Evolutionary conservation across 2,329 filamentous ascomycete species (phyloP), one percentile per base, ranked within the genome.

Genomic region (Colletotrichum caudatum): DNA sequence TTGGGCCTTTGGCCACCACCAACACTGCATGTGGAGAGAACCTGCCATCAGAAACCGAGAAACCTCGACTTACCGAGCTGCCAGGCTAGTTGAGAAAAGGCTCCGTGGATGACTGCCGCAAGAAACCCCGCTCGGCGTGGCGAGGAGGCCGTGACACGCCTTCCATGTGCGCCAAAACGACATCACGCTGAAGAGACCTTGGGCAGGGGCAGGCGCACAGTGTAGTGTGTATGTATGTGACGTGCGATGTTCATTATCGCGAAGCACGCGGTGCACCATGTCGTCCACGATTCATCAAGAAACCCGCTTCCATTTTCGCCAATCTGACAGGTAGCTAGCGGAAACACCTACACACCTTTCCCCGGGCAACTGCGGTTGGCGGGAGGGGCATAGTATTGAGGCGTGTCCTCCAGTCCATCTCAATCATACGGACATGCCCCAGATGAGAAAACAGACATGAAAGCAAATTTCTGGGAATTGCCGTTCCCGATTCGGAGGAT

Each of bases 321-420:
- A 51, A 26, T 67, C 26, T 67, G 11, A 37, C 29, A 29, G 29
- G 29, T 37, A 58, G 56, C 67, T 59, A 48, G 39, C 41, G n/a
- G 51, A 35, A 62, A 41, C 12, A 56, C 37, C 14, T 18, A 35
- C 57, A 57, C 64, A 4, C 23, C 41, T 51, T 33, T 44, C 9
- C 3, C 50, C 23, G 16, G 39, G 16, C n/a, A 6, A n/a, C 9
- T 51, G 64, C 56, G 60, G 23, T 50, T 11, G 11, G 37, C 12
- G 35, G 35, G 35, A 57, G 26, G 41, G 57, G 11, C 51, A 26
- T 39, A 26, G n/a, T 58, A 54, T 58, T 8, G 35, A 66, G 48
- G 23, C 50, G 29, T 44, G 16, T 53, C 41, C 9, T 3, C 23
- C 57, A 7, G 16, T 57, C 41, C 65, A 14, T 35, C 26, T n/a